Evolutionary conservation across 129 eudicot species (phyloP), one percentile per base, ranked within the genome.

Genomic region (Escallonia herrerae): DNA sequence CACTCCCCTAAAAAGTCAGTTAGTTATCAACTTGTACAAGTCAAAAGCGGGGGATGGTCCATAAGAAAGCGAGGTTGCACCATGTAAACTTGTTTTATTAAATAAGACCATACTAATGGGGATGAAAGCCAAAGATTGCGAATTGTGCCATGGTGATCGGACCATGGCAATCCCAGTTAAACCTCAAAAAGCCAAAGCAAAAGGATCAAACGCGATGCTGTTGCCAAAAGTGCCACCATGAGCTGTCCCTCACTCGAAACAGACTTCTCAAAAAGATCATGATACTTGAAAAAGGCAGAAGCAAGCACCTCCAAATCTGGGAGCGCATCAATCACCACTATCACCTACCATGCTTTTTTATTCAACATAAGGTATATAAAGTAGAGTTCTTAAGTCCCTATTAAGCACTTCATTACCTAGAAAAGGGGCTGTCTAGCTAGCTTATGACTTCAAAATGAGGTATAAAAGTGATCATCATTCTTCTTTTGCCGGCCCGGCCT

Each of bases 281-380:
- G 33, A 22, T 22, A 22, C 33, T 22, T 22, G 33, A 22, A 22
- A 22, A 22, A 22, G 33, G 33, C 33, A 22, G 33, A 22, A 22
- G 33, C 33, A 64, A 59, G 14, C 15, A 43, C 52, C 74, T 73
- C 63, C 64, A 64, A 68, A 80, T 80, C 86, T 70, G 80, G 72
- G 73, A 61, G 48, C 33, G 33, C 33, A 22, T 22, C 33, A 22
- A 22, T 22, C 33, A 40, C 44, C 57, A 44, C 7, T 15, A 39
- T 72, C 68, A 72, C 70, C 76, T 15, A 63, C 70, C 58, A 62
- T 5, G 3, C 70, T 14, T 39, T 40, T 44, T 3, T 63, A 40
- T 7, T 57, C 12, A 49, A 43, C 37, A 22, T 22, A 22, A 22
- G 33, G 33, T n/a, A 22, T n/a, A 7, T 45, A 8, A 3, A 68